phyloP scores from a whole-genome alignment of 2,329 filamentous ascomycete genomes.

The Incumbomyces delicatus region DNA sequence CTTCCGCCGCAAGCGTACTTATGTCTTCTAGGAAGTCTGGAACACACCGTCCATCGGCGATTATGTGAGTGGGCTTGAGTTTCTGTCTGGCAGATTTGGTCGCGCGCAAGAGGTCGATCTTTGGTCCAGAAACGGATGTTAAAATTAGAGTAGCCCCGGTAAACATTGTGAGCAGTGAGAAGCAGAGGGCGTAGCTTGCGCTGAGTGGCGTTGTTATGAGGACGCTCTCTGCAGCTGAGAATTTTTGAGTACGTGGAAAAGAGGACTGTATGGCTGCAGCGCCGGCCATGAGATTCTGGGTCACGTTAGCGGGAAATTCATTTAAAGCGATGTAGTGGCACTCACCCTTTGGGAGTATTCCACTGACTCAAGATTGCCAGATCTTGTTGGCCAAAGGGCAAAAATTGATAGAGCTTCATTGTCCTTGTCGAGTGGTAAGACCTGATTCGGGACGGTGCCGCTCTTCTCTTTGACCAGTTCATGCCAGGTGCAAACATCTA shows the following conservation, averaged over 20 bases:
- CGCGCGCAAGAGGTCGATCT: constrained; percentile 65
- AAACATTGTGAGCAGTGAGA: constrained; percentile 74
- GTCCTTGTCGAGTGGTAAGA: constrained; percentile 54
- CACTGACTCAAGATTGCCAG: constrained; percentile 56
- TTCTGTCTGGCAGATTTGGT: constrained; percentile 38
- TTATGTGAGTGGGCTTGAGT: constrained; percentile 60
- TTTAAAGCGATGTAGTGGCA: constrained; percentile 1
- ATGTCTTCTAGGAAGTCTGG: background rate
- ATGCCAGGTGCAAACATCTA: constrained; percentile 87
- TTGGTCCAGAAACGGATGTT: constrained; percentile 72
- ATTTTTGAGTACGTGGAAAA: constrained; percentile 63
- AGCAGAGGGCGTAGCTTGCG: constrained; percentile 65
- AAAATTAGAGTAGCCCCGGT: constrained; percentile 77
- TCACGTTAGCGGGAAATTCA: constrained; percentile 11
- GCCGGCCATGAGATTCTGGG: constrained; percentile 72
- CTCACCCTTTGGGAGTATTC: constrained; percentile 63
- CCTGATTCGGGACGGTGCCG: constrained; percentile 45
- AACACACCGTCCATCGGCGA: background rate
- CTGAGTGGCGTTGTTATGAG: constrained; percentile 74
- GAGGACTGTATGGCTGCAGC: constrained; percentile 68
- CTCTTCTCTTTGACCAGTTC: constrained; percentile 68
- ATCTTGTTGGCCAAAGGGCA: constrained; percentile 31
- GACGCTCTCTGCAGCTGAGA: constrained; percentile 68
- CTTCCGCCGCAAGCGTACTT: background rate
- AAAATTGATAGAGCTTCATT: constrained; percentile 36